These are phyloP conservation scores for Rhinocladiella similis DNA, from an alignment of 2,329 filamentous ascomycete genomes.

Conservation along the genomic window DNA sequence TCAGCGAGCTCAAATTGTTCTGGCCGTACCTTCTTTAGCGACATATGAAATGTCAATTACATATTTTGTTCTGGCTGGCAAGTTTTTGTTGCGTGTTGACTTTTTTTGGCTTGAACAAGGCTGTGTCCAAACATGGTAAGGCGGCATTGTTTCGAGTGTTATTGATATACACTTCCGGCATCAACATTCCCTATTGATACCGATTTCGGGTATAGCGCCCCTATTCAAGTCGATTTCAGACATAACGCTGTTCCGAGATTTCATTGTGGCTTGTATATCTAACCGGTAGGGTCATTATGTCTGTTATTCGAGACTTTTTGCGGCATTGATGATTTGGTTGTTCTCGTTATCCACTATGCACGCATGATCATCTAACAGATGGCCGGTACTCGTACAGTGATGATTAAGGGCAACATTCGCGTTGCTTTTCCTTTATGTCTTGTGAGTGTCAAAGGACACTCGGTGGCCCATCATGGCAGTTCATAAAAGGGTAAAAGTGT, in stretches of 20 bases:
- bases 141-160: not conserved
- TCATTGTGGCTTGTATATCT: conserved; percentile 4
- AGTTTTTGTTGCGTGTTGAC: not conserved
- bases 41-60: not conserved
- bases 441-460: not conserved
- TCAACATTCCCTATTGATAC: conserved; percentile 13
- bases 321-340: conserved; percentile 4
- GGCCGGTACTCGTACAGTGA: no score
- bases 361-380: not conserved
- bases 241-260: not conserved
- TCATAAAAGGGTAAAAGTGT: not conserved
- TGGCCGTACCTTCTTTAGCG: not conserved
- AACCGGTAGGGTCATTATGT: conserved; percentile 3
- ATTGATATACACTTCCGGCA: conserved; percentile 17
- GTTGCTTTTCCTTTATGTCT: conserved; percentile 10
- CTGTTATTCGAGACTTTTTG: conserved; percentile 12
- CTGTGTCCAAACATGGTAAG: conserved; percentile 12
- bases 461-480: not conserved
- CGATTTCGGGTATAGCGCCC: conserved; percentile 10
- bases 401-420: no score
- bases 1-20: not conserved
- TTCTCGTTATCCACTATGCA: not conserved
- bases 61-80: not conserved
- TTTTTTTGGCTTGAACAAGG: not conserved
- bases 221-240: conserved; percentile 17